These are phyloP conservation scores for Galerina sulciceps DNA, from an alignment of 768 basidiomycete genomes.

Conservation along the genomic window DNA sequence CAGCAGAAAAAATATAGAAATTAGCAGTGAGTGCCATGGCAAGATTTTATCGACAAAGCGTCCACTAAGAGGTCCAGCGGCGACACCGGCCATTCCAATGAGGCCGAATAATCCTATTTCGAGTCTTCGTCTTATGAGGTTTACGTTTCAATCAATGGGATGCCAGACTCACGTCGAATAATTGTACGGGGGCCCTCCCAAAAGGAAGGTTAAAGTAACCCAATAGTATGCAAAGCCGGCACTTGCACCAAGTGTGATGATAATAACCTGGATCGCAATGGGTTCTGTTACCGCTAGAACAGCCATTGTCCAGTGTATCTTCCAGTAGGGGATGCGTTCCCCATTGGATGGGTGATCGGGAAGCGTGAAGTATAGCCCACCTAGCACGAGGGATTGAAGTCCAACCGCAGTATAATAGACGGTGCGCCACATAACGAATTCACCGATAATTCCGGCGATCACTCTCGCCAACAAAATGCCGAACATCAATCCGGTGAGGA, in stretches of 20 bases:
- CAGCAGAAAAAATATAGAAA: slow-evolving; percentile 47
- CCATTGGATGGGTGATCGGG: slow-evolving; percentile 85
- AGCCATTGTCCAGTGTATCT: slow-evolving; percentile 74
- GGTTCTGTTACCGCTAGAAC: slow-evolving; percentile 79
- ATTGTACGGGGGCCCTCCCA: slow-evolving; percentile 73
- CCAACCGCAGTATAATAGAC: slow-evolving; percentile 80
- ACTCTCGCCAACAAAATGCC: slow-evolving; percentile 78
- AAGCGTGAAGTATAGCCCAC: slow-evolving; percentile 61
- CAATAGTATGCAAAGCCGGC: slow-evolving; percentile 61
- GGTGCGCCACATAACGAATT: slow-evolving; percentile 73
- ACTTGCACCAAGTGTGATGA: slow-evolving; percentile 64
- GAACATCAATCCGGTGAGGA: slow-evolving; percentile 66
- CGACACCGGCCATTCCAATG: slow-evolving; percentile 60
- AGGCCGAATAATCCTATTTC: slow-evolving; percentile 69
- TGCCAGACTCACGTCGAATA: slow-evolving; percentile 63
- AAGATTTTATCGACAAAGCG: slow-evolving; percentile 60
- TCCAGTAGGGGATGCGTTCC: slow-evolving; percentile 59
- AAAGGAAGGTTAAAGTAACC: slow-evolving; percentile 80
- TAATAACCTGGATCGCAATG: slow-evolving; percentile 64
- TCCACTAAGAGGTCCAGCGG: slow-evolving; percentile 62
- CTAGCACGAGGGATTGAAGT: slow-evolving; percentile 61
- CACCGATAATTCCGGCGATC: slow-evolving; percentile 71
- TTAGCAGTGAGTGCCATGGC: slow-evolving; percentile 67
- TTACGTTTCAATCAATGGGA: neutral
- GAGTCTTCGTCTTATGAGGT: slow-evolving; percentile 19